Evolutionary conservation across 192 early-diverging fungal genomes (phyloP).

Genomic region (Gigaspora rosea): DNA sequence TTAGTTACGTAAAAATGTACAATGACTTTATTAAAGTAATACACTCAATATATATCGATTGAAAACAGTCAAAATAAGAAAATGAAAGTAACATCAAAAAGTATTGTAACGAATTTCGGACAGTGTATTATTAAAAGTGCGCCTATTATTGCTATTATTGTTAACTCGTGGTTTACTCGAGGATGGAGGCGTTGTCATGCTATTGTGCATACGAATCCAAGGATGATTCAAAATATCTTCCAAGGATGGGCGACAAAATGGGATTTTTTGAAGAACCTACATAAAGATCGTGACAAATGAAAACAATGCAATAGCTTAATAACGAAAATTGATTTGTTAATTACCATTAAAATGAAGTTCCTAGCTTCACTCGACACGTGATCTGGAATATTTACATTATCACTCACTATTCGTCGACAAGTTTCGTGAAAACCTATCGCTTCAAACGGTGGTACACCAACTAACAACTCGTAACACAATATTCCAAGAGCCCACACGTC

Average conservation of each 20-base stretch:
- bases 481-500: slow-evolving; percentile 94
- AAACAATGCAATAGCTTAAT: neutral
- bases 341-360: slow-evolving; percentile 82
- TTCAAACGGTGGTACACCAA: slow-evolving; percentile 88
- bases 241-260: slow-evolving; percentile 70
- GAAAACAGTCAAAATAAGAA: too few species aligned
- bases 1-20: too few species aligned
- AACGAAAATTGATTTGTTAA: neutral
- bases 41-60: too few species aligned
- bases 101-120: too few species aligned
- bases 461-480: slow-evolving; percentile 90
- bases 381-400: slow-evolving; percentile 80
- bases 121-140: too few species aligned
- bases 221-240: slow-evolving; percentile 80
- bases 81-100: too few species aligned
- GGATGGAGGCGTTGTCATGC: too few species aligned
- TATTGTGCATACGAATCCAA: slow-evolving; percentile 44
- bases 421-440: slow-evolving; percentile 58
- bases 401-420: slow-evolving; percentile 77
- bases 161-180: too few species aligned
- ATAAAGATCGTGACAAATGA: neutral
- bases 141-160: too few species aligned
- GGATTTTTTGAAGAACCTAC: slow-evolving; percentile 74
- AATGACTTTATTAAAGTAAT: too few species aligned
- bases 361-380: slow-evolving; percentile 75